A percentile compares a stretch with the other conserved stretches of the same genome.
phyloP scores from a whole-genome alignment of 2,329 filamentous ascomycete genomes.

The Monilinia laxa region DNA sequence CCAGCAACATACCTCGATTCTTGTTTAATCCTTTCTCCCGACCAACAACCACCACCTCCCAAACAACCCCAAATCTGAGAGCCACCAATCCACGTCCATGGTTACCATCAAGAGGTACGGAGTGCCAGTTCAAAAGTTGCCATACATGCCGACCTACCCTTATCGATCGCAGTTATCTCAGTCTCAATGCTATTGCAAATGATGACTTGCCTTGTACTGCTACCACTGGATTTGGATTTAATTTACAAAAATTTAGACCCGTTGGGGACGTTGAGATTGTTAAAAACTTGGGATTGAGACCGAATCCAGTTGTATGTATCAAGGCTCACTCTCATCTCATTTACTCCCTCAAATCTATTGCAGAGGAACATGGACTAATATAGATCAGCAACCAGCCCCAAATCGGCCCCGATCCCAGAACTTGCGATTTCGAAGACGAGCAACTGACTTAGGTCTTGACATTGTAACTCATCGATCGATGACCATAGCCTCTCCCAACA shows the following conservation, averaged over 20 bases:
- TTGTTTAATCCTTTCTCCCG: constrained; percentile 16
- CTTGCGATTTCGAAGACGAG: constrained; percentile 11
- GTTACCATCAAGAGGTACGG: constrained; percentile 42
- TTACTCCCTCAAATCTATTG: neutral
- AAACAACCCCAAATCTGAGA: constrained; percentile 3
- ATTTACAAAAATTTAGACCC: constrained; percentile 46
- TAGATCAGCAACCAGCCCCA: neutral
- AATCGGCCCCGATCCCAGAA: constrained; percentile 1
- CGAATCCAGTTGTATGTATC: constrained; percentile 29
- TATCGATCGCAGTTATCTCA: constrained; percentile 49
- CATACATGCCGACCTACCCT: constrained; percentile 49
- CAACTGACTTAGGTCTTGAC: constrained; percentile 26
- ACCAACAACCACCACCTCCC: constrained; percentile 12
- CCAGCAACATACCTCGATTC: constrained; percentile 10
- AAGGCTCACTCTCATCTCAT: neutral
- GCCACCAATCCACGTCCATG: constrained; percentile 38
- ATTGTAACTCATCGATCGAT: constrained; percentile 18
- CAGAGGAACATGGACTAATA: neutral
- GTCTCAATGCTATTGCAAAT: constrained; percentile 50
- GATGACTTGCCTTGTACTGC: constrained; percentile 52
- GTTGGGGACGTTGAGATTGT: constrained; percentile 32
- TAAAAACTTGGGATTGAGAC: constrained; percentile 36
- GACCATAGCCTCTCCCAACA: neutral
- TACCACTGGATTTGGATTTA: constrained; percentile 54
- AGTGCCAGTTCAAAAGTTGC: constrained; percentile 54